Evolutionary conservation across 169 alveolate genomes (phyloP).

Genomic region (Plasmodium yoelii): DNA sequence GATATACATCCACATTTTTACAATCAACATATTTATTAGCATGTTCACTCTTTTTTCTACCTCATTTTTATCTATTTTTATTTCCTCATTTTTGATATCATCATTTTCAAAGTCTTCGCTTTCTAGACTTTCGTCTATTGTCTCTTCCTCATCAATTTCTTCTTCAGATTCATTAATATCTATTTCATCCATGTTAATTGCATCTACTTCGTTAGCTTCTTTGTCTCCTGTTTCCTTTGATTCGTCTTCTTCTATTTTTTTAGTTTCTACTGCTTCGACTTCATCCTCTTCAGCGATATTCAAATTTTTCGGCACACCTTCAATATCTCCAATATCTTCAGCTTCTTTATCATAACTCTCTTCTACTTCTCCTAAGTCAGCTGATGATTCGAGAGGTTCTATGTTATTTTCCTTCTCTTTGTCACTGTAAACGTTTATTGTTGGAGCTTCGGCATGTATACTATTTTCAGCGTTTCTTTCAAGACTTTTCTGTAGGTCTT

Average conservation of each 20-base stretch:
- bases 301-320: neutral
- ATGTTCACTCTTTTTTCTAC: slow-evolving; percentile 89
- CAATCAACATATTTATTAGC: slow-evolving; percentile 91
- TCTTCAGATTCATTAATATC: neutral
- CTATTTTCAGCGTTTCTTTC: slow-evolving; percentile 21
- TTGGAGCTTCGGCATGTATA: neutral
- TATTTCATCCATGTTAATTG: neutral
- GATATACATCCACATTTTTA: slow-evolving; percentile 92
- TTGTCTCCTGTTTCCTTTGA: neutral
- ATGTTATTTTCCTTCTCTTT: slow-evolving; percentile 71
- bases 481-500: neutral
- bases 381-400: slow-evolving; percentile 55
- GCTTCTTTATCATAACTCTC: slow-evolving; percentile 58
- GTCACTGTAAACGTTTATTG: neutral
- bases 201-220: neutral
- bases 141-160: neutral
- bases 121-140: neutral
- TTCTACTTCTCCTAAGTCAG: slow-evolving; percentile 52
- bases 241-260: slow-evolving; percentile 1
- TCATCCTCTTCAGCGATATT: neutral
- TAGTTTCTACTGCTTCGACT: neutral
- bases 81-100: slow-evolving; percentile 83
- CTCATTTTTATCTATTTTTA: slow-evolving; percentile 85
- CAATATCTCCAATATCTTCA: neutral
- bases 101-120: slow-evolving; percentile 74